phyloP scores from a whole-genome alignment of 345 rosid genomes.

The Lumnitzera racemosa region DNA sequence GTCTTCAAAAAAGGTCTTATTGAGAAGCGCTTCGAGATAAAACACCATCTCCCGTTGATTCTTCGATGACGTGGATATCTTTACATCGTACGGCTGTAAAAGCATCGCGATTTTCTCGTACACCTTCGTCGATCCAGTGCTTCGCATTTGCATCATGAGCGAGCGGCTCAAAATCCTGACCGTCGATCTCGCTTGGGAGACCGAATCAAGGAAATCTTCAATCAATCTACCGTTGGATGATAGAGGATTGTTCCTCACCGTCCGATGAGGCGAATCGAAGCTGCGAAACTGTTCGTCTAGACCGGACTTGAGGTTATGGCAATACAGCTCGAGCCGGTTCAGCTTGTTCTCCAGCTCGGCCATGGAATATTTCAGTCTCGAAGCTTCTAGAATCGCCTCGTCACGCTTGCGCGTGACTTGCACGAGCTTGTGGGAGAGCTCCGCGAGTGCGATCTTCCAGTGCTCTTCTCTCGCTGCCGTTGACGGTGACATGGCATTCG shows the following conservation, averaged over 20 bases:
- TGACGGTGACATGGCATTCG: constrained; percentile 5
- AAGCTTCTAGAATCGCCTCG: constrained; percentile 67
- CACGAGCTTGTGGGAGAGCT: constrained; percentile 65
- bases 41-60: not conserved
- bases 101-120: constrained; percentile 38
- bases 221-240: constrained; percentile 39
- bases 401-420: constrained; percentile 67
- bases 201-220: constrained; percentile 47
- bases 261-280: not conserved
- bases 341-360: constrained; percentile 78
- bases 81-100: constrained; percentile 1
- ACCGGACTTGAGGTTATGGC: constrained; percentile 61
- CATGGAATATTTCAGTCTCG: constrained; percentile 62
- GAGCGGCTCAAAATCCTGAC: constrained; percentile 55
- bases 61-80: not conserved
- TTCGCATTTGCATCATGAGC: constrained; percentile 45
- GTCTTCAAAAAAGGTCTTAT: constrained; percentile 1
- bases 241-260: constrained; percentile 1
- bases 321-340: constrained; percentile 63
- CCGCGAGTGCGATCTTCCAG: constrained; percentile 59
- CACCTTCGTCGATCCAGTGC: constrained; percentile 46
- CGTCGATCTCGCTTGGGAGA: constrained; percentile 65
- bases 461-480: constrained; percentile 46
- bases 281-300: constrained; percentile 42
- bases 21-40: constrained; percentile 1